Evolutionary conservation across 2,329 filamentous ascomycete species (phyloP).

Genomic region (Aspergillus sp.): DNA sequence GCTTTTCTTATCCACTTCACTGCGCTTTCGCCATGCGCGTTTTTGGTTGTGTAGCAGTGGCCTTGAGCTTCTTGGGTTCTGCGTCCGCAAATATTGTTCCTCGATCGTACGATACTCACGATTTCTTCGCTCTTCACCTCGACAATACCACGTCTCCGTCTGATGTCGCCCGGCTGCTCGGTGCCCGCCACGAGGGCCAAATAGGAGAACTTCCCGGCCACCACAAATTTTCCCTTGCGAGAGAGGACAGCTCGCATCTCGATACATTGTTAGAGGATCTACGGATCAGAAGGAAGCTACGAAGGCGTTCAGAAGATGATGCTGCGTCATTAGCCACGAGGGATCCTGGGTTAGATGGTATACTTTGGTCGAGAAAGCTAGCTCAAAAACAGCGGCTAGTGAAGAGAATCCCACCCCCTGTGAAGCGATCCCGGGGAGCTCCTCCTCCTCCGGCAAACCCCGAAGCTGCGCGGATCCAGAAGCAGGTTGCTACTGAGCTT

Average conservation of each 20-base stretch:
- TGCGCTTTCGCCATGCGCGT: constrained; percentile 18
- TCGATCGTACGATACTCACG: constrained; percentile 72
- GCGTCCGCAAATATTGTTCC: constrained; percentile 48
- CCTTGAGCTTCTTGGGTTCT: constrained; percentile 34
- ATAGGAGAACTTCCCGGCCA: constrained; percentile 75
- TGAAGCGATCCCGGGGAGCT: constrained; percentile 32
- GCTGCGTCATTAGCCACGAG: constrained; percentile 11
- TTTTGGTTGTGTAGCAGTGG: constrained; percentile 15
- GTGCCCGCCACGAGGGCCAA: constrained; percentile 73
- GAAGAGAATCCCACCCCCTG: constrained; percentile 49
- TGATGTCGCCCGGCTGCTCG: constrained; percentile 64
- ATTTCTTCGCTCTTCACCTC: constrained; percentile 92
- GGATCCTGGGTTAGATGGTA: constrained; percentile 61
- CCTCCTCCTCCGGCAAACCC: constrained; percentile 35
- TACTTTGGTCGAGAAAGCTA: constrained; percentile 78
- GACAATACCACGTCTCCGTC: constrained; percentile 62
- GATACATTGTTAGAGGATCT: constrained; percentile 49
- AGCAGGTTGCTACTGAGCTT: constrained; percentile 60
- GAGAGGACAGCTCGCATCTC: constrained; percentile 51
- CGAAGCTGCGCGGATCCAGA: constrained; percentile 53
- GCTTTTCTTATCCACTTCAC: not conserved
- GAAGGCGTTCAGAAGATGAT: constrained; percentile 36
- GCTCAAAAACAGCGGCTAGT: constrained; percentile 56
- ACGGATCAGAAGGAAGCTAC: constrained; percentile 58
- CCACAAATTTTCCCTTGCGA: constrained; percentile 74